Percentiles rank a stretch among this genome's conserved stretches.
Conservation (phyloP, 2,329 filamentous ascomycete species). For the Clonostachys solani region DNA sequence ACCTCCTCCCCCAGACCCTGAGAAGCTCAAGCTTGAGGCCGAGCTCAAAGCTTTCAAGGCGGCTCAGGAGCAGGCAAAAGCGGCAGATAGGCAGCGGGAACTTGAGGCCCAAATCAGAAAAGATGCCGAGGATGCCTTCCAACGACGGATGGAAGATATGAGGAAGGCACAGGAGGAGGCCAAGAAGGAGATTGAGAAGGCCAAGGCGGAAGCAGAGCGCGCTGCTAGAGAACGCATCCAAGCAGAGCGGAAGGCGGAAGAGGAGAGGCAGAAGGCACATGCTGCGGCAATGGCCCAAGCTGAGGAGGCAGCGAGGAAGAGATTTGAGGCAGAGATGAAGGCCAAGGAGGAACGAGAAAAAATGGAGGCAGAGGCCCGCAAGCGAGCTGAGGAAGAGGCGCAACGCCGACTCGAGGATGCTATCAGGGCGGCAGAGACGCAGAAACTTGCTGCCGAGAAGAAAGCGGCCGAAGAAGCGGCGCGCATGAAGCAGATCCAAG, state of each 20-base stretch:
- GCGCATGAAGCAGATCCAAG: conserved; percentile 27
- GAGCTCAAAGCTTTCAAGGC: conserved; percentile 49
- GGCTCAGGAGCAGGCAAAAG: conserved; percentile 38
- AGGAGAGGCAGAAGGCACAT: conserved; percentile 33
- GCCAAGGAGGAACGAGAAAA: conserved; percentile 37
- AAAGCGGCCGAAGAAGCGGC: conserved; percentile 37
- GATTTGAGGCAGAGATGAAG: conserved; percentile 32
- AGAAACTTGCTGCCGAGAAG: conserved; percentile 34
- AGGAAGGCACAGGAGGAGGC: conserved; percentile 38
- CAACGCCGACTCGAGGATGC: conserved; percentile 32
- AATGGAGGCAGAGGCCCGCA: conserved; percentile 32
- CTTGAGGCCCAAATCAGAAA: conserved; percentile 37
- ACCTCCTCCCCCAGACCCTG: conserved; percentile 38
- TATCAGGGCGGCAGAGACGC: conserved; percentile 33
- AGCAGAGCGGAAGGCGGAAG: conserved; percentile 36
- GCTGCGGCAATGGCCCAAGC: conserved; percentile 26
- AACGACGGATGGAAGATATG: conserved; percentile 33
- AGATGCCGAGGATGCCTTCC: conserved; percentile 40
- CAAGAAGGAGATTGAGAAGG: conserved; percentile 40
- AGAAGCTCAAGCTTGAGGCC: conserved; percentile 58
- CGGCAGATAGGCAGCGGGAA: conserved; percentile 36
- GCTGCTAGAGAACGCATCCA: conserved; percentile 38
- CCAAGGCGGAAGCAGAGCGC: conserved; percentile 38
- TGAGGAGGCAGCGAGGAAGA: conserved; percentile 28
- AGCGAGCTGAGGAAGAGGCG: conserved; percentile 34